These are phyloP conservation scores for Candida sojae DNA, from an alignment of 1,139 yeast genomes.

Conservation along the genomic window DNA sequence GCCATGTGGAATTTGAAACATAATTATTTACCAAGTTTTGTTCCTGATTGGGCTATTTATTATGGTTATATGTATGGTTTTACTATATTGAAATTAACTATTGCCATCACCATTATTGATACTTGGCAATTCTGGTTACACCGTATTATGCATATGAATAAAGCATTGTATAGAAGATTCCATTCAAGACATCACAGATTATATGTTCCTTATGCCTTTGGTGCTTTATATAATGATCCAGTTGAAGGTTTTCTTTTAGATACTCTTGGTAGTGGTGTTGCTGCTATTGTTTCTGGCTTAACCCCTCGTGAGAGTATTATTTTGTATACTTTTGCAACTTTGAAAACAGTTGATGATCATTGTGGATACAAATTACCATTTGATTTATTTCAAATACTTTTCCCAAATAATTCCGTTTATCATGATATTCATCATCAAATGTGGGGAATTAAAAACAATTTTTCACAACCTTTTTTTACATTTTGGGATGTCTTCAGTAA, in stretches of 20 bases:
- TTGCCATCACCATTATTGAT: slow-evolving; percentile 78
- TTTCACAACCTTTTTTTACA: slow-evolving; percentile 95
- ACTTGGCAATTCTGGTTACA: slow-evolving; percentile 95
- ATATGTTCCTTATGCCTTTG: slow-evolving; percentile 95
- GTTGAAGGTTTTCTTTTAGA: slow-evolving; percentile 91
- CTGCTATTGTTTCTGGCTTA: slow-evolving; percentile 61
- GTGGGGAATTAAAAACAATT: slow-evolving; percentile 92
- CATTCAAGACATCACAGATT: slow-evolving; percentile 94
- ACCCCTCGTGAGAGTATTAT: slow-evolving; percentile 75
- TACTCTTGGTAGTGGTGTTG: slow-evolving; percentile 88
- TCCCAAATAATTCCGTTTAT: slow-evolving; percentile 93
- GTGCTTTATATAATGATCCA: slow-evolving; percentile 93
- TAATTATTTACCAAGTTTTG: slow-evolving; percentile 28
- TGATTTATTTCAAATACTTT: slow-evolving; percentile 83
- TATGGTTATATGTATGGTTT: slow-evolving; percentile 59
- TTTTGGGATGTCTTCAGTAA: slow-evolving; percentile 81
- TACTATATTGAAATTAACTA: slow-evolving; percentile 53
- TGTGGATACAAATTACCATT: slow-evolving; percentile 93
- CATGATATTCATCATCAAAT: slow-evolving; percentile 97
- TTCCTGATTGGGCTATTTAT: slow-evolving; percentile 50
- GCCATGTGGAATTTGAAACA: slow-evolving; percentile 68
- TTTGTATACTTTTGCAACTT: slow-evolving; percentile 81
- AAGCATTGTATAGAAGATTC: slow-evolving; percentile 70
- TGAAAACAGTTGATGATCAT: slow-evolving; percentile 97
- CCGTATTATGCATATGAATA: slow-evolving; percentile 83